These are phyloP conservation scores for Viola odorata DNA, from an alignment of 345 rosid species.

Conservation along the genomic window DNA sequence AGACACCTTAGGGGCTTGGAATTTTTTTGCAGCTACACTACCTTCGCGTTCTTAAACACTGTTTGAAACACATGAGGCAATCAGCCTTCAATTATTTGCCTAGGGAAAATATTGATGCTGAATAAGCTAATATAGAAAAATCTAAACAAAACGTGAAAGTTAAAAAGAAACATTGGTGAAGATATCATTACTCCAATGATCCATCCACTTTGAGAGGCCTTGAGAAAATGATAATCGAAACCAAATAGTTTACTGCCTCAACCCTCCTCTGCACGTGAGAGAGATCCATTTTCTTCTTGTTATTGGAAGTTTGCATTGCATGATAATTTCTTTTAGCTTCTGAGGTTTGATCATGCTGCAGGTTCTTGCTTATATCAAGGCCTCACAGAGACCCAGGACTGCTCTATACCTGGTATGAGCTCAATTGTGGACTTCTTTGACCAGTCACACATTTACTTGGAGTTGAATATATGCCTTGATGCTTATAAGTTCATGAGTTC, in stretches of 20 bases:
- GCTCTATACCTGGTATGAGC: constrained; percentile 75
- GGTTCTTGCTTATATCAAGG: constrained; percentile 86
- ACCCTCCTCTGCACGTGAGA: neutral
- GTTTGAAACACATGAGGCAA: no score
- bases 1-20: no score
- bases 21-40: no score
- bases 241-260: neutral
- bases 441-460: neutral
- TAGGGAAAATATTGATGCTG: no score
- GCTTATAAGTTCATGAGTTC: constrained; percentile 4
- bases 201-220: neutral
- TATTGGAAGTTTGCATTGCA: neutral
- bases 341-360: constrained; percentile 24
- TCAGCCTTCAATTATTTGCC: no score
- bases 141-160: no score
- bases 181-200: neutral
- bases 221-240: neutral
- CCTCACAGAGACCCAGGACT: constrained; percentile 72
- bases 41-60: no score
- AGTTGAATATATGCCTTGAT: neutral
- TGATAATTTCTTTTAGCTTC: constrained; percentile 7
- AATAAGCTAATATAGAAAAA: no score
- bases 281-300: neutral
- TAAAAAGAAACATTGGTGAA: neutral
- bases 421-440: neutral